Conservation (phyloP, 345 rosid genomes). For the Isatis tinctoria region DNA sequence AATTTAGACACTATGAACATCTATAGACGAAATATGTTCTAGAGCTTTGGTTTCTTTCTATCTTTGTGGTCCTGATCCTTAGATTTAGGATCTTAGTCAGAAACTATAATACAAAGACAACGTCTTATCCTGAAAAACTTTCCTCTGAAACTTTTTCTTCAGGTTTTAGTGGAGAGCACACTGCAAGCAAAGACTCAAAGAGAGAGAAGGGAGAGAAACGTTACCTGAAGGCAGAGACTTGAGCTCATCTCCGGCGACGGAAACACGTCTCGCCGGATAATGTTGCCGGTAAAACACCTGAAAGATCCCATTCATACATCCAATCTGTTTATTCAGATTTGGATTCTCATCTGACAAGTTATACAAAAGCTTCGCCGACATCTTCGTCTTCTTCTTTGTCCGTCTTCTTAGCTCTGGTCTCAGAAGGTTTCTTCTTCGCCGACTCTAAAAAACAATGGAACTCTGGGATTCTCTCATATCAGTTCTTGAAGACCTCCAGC, state of each 20-base stretch:
- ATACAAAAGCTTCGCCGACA: slow-evolving; percentile 66
- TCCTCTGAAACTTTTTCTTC: background rate
- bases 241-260: slow-evolving; percentile 37
- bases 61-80: slow-evolving; percentile 31
- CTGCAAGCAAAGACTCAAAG: slow-evolving; percentile 4
- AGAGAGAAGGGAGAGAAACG: background rate
- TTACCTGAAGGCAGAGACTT: slow-evolving; percentile 52
- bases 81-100: slow-evolving; percentile 26
- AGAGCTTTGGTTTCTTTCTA: slow-evolving; percentile 19
- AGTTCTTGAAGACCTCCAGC: background rate
- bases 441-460: background rate
- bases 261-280: slow-evolving; percentile 48
- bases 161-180: slow-evolving; percentile 11
- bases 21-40: slow-evolving; percentile 22
- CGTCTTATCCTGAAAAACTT: background rate
- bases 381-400: slow-evolving; percentile 31
- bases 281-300: slow-evolving; percentile 72
- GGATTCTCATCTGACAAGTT: slow-evolving; percentile 69
- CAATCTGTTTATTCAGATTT: slow-evolving; percentile 69
- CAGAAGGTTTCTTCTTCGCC: background rate
- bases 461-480: slow-evolving; percentile 13
- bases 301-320: slow-evolving; percentile 86
- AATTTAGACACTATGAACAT: background rate
- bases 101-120: slow-evolving; percentile 31
- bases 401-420: slow-evolving; percentile 9